Evolutionary conservation across 208 protist genomes (phyloP).

Genomic region (Trypanosoma brucei): DNA sequence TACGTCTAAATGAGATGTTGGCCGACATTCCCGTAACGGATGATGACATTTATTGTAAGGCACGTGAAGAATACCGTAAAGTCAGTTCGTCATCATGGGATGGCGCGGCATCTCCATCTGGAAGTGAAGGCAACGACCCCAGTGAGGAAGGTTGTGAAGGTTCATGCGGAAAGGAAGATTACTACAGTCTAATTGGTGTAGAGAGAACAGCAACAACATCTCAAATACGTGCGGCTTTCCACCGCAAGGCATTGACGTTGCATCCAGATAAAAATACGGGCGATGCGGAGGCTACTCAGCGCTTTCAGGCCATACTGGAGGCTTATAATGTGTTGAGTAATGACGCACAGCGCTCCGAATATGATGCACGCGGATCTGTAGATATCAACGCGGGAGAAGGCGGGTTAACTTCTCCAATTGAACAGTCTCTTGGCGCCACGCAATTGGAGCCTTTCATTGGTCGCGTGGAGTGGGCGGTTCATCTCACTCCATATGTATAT

Average conservation of each 20-base stretch:
- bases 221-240: constrained; percentile 63
- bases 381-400: background rate
- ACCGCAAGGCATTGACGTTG: constrained; percentile 41
- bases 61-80: constrained; percentile 15
- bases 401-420: constrained; percentile 19
- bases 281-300: constrained; percentile 32
- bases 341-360: constrained; percentile 31
- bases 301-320: constrained; percentile 56
- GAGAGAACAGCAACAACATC: constrained; percentile 27
- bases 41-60: constrained; percentile 38
- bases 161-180: constrained; percentile 9
- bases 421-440: constrained; percentile 33
- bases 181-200: constrained; percentile 55
- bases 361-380: constrained; percentile 41
- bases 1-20: constrained; percentile 31
- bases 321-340: constrained; percentile 72
- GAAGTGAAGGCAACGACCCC: background rate
- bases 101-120: background rate
- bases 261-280: constrained; percentile 74
- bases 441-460: constrained; percentile 55
- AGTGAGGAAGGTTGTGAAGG: too few species aligned
- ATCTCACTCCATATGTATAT: constrained; percentile 24
- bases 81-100: background rate
- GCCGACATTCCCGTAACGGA: constrained; percentile 34
- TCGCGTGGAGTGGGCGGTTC: constrained; percentile 6